Conservation (phyloP, 31 red algal genomes). For the Endocladia muricata region DNA sequence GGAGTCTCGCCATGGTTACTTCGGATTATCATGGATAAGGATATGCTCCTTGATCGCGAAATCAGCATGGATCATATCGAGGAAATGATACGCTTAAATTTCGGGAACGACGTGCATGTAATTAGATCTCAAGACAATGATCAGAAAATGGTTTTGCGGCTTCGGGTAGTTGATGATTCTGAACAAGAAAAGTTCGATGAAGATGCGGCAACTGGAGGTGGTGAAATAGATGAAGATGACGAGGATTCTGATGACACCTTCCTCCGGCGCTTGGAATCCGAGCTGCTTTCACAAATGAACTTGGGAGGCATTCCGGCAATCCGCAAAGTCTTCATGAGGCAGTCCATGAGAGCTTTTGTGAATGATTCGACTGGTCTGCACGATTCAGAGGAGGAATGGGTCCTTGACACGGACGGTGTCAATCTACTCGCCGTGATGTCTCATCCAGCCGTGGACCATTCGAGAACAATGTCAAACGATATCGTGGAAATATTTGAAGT, state of each 20-base stretch:
- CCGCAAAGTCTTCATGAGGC: conserved; percentile 93
- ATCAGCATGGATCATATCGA: conserved; percentile 85
- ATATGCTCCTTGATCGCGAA: conserved; percentile 82
- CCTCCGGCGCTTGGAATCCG: conserved; percentile 72
- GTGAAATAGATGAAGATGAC: conserved; percentile 50
- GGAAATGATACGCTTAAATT: conserved; percentile 57
- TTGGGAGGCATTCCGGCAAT: conserved; percentile 88
- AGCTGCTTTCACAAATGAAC: conserved; percentile 77
- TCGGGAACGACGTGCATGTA: conserved; percentile 89
- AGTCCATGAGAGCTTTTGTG: conserved; percentile 48
- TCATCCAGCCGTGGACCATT: conserved; percentile 83
- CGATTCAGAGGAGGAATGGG: conserved; percentile 77
- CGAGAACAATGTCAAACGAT: conserved; percentile 90
- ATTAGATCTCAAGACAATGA: conserved; percentile 94
- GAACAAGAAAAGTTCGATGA: conserved; percentile 56
- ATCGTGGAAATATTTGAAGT: conserved; percentile 90
- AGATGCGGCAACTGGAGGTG: conserved; percentile 10
- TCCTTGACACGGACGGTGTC: conserved; percentile 95
- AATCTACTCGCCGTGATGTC: conserved; percentile 87
- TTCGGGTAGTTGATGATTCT: conserved; percentile 73
- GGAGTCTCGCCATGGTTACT: conserved; percentile 86
- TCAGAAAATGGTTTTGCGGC: conserved; percentile 81
- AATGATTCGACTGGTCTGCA: conserved; percentile 57
- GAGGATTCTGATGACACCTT: conserved; percentile 81
- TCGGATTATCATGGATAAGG: conserved; percentile 78